phyloP scores from a whole-genome alignment of 345 rosid species.

The Gossypium australe region DNA sequence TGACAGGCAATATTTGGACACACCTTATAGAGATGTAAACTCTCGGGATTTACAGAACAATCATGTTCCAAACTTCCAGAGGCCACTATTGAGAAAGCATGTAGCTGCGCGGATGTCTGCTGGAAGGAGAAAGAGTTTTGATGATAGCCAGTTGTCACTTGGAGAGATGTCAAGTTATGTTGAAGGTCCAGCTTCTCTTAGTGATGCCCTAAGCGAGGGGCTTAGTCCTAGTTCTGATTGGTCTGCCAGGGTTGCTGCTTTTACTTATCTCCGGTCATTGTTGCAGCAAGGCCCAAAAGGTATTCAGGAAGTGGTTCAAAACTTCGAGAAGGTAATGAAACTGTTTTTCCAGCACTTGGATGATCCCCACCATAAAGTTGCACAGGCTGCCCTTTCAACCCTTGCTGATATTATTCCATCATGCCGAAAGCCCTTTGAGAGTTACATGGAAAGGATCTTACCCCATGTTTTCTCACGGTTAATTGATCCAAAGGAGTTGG shows the following conservation, averaged over 20 bases:
- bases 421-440: conserved; percentile 96
- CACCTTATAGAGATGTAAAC: conserved; percentile 50
- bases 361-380: conserved; percentile 99
- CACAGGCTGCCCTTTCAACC: conserved; percentile 96
- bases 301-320: conserved; percentile 87
- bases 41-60: conserved; percentile 65
- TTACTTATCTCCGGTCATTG: conserved; percentile 76
- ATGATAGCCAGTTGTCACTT: conserved; percentile 75
- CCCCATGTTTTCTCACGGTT: conserved; percentile 96
- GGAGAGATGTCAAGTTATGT: conserved; percentile 71
- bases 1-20: conserved; percentile 73
- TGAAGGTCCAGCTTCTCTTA: conserved; percentile 83
- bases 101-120: conserved; percentile 73
- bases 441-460: conserved; percentile 93
- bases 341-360: conserved; percentile 94
- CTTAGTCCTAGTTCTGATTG: conserved; percentile 90
- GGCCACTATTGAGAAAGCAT: conserved; percentile 88
- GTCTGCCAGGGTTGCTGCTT: conserved; percentile 95
- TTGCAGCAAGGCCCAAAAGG: conserved; percentile 94
- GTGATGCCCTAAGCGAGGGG: conserved; percentile 87
- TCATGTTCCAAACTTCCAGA: conserved; percentile 89
- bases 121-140: conserved; percentile 89
- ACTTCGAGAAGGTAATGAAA: conserved; percentile 97
- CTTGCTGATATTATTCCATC: conserved; percentile 91
- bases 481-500: conserved; percentile 96